Evolutionary conservation across 2,329 filamentous ascomycete genomes (phyloP).

Genomic region (Lithohypha guttulata): DNA sequence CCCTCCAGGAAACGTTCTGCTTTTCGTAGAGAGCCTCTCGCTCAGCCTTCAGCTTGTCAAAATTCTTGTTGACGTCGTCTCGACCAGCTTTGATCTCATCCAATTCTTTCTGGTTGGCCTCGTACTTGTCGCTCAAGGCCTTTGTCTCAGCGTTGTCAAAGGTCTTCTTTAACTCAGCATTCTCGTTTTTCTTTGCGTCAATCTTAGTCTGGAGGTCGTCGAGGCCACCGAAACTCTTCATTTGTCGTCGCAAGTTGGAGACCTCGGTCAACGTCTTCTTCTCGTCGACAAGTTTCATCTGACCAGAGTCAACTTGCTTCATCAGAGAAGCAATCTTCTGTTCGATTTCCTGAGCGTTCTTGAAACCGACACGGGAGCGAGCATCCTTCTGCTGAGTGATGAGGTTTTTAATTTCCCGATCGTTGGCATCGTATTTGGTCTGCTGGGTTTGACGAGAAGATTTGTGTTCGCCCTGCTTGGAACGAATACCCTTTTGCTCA

Average conservation of each 20-base stretch:
- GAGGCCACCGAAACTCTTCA: conserved; percentile 81
- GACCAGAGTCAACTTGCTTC: conserved; percentile 74
- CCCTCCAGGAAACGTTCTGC: conserved; percentile 75
- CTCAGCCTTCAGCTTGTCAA: conserved; percentile 76
- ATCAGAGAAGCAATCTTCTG: conserved; percentile 69
- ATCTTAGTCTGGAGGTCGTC: conserved; percentile 82
- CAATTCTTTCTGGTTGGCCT: conserved; percentile 73
- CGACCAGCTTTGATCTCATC: conserved; percentile 86
- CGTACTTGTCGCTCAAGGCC: conserved; percentile 78
- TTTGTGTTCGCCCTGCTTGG: conserved; percentile 83
- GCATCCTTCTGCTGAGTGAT: conserved; percentile 79
- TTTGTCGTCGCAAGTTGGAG: conserved; percentile 70
- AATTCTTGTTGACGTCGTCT: conserved; percentile 78
- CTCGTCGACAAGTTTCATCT: conserved; percentile 94
- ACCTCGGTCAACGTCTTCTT: conserved; percentile 84
- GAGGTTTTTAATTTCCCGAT: conserved; percentile 76
- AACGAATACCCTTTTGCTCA: conserved; percentile 72
- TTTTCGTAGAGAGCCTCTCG: conserved; percentile 71
- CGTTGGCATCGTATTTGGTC: conserved; percentile 85
- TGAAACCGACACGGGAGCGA: conserved; percentile 70
- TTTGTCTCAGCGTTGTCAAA: conserved; percentile 87
- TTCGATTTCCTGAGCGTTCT: conserved; percentile 79
- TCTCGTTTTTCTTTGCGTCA: conserved; percentile 73
- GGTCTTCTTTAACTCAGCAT: conserved; percentile 76
- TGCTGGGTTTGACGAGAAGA: conserved; percentile 63